phyloP scores from a whole-genome alignment of 2,329 filamentous ascomycete genomes.

The Botrytis aclada region DNA sequence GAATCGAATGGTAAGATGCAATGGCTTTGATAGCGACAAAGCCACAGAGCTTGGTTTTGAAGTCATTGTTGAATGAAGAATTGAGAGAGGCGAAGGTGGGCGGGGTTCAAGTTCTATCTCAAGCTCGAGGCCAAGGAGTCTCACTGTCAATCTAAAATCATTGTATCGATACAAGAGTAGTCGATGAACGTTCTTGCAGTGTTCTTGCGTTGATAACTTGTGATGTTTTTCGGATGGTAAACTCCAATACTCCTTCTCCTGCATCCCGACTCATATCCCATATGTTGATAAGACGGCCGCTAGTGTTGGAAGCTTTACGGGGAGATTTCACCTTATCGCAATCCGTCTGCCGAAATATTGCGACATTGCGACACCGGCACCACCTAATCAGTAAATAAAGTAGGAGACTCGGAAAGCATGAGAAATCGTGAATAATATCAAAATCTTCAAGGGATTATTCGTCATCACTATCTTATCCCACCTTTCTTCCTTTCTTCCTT shows the following conservation, averaged over 20 bases:
- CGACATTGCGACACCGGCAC: conserved; percentile 14
- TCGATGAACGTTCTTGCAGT: neutral
- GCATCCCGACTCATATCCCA: neutral
- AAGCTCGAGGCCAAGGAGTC: neutral
- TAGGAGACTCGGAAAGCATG: neutral
- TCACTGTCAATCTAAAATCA: neutral
- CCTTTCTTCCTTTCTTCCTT: neutral
- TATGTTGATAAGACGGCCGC: neutral
- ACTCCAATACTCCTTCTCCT: neutral
- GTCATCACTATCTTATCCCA: neutral
- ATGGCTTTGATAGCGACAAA: conserved; percentile 33
- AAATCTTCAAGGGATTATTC: neutral
- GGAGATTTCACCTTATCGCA: neutral
- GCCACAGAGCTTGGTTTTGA: conserved; percentile 5
- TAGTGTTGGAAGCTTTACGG: neutral
- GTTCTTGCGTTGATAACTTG: too few species aligned
- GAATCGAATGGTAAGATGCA: conserved; percentile 88
- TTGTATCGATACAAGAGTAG: neutral
- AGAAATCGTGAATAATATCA: neutral
- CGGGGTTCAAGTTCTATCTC: neutral
- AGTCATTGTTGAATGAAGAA: neutral
- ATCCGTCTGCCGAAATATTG: neutral
- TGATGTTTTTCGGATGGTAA: neutral
- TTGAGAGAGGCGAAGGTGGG: neutral
- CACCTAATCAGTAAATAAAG: neutral